These are phyloP conservation scores for Gracilaria domingensis DNA, from an alignment of 23 red algal species.

Conservation along the genomic window DNA sequence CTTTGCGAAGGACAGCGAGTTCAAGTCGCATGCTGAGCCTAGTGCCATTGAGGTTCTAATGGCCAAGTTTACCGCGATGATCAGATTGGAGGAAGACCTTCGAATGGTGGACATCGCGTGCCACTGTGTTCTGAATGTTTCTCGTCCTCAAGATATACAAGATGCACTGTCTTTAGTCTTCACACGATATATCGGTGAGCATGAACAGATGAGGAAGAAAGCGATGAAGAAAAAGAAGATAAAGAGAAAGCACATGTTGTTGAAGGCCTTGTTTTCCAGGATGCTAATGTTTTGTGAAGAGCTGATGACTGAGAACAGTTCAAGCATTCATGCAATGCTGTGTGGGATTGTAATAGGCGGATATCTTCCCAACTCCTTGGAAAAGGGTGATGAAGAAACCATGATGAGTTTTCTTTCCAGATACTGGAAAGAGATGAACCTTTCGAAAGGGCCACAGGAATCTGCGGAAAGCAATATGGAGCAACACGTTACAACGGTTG, in stretches of 20 bases:
- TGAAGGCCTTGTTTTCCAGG: slow-evolving; percentile 2
- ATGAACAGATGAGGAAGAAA: neutral
- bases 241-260: neutral
- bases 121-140: neutral
- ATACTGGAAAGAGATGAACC: neutral
- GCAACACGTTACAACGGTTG: neutral
- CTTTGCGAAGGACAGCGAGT: neutral
- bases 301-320: neutral
- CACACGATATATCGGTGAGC: neutral
- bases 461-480: neutral
- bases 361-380: neutral
- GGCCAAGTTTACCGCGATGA: neutral
- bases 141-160: neutral
- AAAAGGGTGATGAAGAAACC: neutral
- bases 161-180: neutral
- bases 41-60: neutral
- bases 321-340: neutral
- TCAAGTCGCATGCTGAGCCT: neutral
- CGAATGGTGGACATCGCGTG: slow-evolving; percentile 1
- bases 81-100: slow-evolving; percentile 14
- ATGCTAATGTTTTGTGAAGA: neutral
- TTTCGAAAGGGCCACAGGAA: neutral
- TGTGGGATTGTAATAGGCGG: neutral
- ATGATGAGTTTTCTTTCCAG: neutral
- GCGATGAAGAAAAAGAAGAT: neutral